Evolutionary conservation across 305 asterid genomes (phyloP), one percentile per base, ranked within the genome.

Genomic region (Rubia balearica): DNA sequence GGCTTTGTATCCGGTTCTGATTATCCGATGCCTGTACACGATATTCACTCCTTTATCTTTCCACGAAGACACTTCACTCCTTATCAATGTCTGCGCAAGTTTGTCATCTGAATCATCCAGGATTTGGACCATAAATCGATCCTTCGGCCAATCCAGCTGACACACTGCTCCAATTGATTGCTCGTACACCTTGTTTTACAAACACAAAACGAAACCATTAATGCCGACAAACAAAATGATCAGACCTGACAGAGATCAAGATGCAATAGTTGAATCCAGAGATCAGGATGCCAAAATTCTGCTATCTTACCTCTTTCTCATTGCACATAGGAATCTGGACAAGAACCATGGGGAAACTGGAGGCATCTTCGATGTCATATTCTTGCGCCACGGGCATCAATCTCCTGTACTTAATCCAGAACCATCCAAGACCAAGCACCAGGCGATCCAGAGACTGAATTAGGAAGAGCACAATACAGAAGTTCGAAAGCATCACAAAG

Each of bases 321-420:
- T 93, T 93, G 85, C 98, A 89, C 98, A 93, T 93, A 0, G 98
- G 98, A 78, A 93, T 89, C 87, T 94, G 98, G 67, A 94, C 89
- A 83, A 94, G 96, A 81, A 94, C 97, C 96, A 87, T 91, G 0
- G 98, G 98, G 66, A 72, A 91, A 68, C 80, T 83, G 2, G 88
- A 81, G 42, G 83, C 95, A 73, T 83, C 92, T 42, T 89, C 96
- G 33, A 81, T 38, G 61, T 93, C 98, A 63, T 13, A 72, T 4
- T 83, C 87, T n/a, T 80, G 79, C 1, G 76, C 65, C 56, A 74
- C 81, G 1, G 97, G 98, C 85, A 83, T 91, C 81, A 91, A 38
- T 57, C 79, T 82, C 83, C 79, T 87, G 70, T 51, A 73, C 83
- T 91, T 91, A 64, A 91, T 87, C 97, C 98, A 94, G 70, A 91